A percentile compares a stretch with the other conserved stretches of the same genome.
Conservation (phyloP, 345 rosid species). For the Lumnitzera racemosa region DNA sequence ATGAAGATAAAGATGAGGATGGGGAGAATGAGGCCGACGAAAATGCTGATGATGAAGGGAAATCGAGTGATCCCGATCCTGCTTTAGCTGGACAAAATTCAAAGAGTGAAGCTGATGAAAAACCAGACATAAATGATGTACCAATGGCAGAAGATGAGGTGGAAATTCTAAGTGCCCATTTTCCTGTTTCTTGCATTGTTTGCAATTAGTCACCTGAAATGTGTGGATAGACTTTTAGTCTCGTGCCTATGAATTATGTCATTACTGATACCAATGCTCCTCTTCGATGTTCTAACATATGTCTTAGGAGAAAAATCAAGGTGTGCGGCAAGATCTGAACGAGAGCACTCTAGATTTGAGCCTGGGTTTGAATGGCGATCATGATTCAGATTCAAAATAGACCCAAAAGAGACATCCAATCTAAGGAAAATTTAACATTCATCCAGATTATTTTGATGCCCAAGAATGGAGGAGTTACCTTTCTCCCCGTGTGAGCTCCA, state of each 20-base stretch:
- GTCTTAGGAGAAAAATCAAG: constrained; percentile 12
- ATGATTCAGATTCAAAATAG: constrained; percentile 27
- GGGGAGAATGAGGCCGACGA: constrained; percentile 48
- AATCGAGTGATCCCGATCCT: constrained; percentile 32
- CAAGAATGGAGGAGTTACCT: too few relatives aligned
- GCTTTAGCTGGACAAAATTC: constrained; percentile 27
- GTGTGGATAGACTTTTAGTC: too few relatives aligned
- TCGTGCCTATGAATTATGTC: too few relatives aligned
- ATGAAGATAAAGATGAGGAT: constrained; percentile 51
- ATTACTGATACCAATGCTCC: too few relatives aligned
- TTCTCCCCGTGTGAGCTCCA: too few relatives aligned
- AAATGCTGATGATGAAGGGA: constrained; percentile 48
- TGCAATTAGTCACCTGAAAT: too few relatives aligned
- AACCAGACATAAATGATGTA: constrained; percentile 70
- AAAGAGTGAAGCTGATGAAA: constrained; percentile 39
- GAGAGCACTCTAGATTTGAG: constrained; percentile 78
- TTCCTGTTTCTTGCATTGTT: not conserved
- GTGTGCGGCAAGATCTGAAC: constrained; percentile 80
- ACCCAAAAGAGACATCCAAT: constrained; percentile 13
- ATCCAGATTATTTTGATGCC: too few relatives aligned
- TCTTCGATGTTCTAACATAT: not conserved
- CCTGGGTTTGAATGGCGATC: constrained; percentile 51
- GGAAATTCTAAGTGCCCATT: constrained; percentile 2
- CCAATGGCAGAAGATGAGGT: constrained; percentile 81
- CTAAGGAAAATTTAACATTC: too few relatives aligned